Percentiles rank a stretch among this genome's conserved stretches.
These are phyloP conservation scores for Carex littledalei DNA, from an alignment of 176 grass and related monocot species.

Conservation along the genomic window DNA sequence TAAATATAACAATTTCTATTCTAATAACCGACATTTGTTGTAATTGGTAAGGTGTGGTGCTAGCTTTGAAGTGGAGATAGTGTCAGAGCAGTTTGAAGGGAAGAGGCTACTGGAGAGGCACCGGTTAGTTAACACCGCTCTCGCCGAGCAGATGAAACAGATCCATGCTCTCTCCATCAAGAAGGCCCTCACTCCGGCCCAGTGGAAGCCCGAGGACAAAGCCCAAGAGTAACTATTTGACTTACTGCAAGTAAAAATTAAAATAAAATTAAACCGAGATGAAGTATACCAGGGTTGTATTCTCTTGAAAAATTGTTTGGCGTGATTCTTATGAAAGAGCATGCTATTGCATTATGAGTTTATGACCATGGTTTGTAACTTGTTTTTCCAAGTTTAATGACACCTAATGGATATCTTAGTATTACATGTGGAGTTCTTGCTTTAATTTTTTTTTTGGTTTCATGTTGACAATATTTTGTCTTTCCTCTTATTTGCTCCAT, in stretches of 20 bases:
- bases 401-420: neutral
- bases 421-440: neutral
- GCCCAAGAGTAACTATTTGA: constrained; percentile 24
- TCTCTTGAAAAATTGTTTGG: neutral
- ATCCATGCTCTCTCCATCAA: constrained; percentile 99
- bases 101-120: constrained; percentile 93
- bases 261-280: neutral
- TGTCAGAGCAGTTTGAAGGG: constrained; percentile 89
- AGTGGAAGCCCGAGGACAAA: constrained; percentile 66
- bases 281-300: neutral
- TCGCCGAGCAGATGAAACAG: constrained; percentile 71
- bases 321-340: neutral
- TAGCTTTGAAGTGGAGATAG: constrained; percentile 87
- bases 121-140: constrained; percentile 78
- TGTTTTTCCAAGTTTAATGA: neutral
- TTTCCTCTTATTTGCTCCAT: neutral
- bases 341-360: neutral
- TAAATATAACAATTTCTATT: neutral
- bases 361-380: neutral
- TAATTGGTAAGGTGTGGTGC: constrained; percentile 60
- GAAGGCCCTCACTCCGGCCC: constrained; percentile 77
- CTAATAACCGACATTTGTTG: neutral
- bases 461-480: neutral
- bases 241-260: neutral
- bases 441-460: neutral